Conservation (phyloP, 495 filamentous ascomycete genomes). For the Aspergillus carlsbadensis region DNA sequence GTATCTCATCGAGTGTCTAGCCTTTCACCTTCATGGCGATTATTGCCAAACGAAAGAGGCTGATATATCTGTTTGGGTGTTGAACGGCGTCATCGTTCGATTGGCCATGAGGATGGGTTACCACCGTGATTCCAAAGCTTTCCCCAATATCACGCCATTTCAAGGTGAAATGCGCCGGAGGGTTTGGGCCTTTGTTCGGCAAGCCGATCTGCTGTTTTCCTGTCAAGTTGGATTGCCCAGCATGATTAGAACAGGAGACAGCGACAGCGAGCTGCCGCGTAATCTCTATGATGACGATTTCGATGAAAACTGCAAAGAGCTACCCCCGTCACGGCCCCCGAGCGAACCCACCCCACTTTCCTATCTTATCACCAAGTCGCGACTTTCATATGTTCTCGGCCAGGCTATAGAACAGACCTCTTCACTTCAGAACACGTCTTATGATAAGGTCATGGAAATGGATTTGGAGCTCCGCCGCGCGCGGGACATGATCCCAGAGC, state of each 20-base stretch:
- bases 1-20: constrained; percentile 84
- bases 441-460: constrained; percentile 83
- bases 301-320: constrained; percentile 67
- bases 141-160: constrained; percentile 78
- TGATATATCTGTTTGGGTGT: constrained; percentile 79
- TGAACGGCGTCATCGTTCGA: constrained; percentile 76
- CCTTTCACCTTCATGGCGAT: constrained; percentile 83
- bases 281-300: constrained; percentile 97
- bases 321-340: constrained; percentile 72
- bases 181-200: constrained; percentile 82
- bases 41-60: constrained; percentile 75
- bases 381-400: constrained; percentile 61
- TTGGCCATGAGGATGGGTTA: constrained; percentile 94
- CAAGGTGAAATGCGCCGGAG: constrained; percentile 89
- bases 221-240: constrained; percentile 88
- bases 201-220: constrained; percentile 82
- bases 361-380: constrained; percentile 82
- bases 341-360: constrained; percentile 82
- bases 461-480: constrained; percentile 75
- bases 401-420: constrained; percentile 55
- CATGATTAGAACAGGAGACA: constrained; percentile 81
- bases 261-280: constrained; percentile 79
- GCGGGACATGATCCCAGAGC: constrained; percentile 69
- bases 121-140: constrained; percentile 86
- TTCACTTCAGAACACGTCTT: constrained; percentile 50